These are phyloP conservation scores for Arachis stenosperma DNA, from an alignment of 306 rosid genomes.

Conservation along the genomic window DNA sequence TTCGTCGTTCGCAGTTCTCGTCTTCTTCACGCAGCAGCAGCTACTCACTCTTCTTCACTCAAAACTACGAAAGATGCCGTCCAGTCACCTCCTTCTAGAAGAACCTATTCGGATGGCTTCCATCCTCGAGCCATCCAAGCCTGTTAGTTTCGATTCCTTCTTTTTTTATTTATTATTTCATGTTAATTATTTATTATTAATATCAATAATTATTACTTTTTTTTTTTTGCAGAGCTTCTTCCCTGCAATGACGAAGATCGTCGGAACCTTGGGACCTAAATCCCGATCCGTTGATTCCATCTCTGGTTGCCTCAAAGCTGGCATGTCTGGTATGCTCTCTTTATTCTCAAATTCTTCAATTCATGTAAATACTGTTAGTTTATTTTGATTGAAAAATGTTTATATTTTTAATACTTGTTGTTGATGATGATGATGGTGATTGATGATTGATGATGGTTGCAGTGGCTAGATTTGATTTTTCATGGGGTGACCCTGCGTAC, in stretches of 20 bases:
- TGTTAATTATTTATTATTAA: not conserved
- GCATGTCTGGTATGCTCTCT: slow-evolving; percentile 81
- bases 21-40: slow-evolving; percentile 21
- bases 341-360: not conserved
- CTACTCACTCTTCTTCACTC: not conserved
- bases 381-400: not conserved
- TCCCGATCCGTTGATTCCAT: slow-evolving; percentile 81
- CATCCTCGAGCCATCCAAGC: slow-evolving; percentile 87
- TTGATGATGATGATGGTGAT: not conserved
- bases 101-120: slow-evolving; percentile 97
- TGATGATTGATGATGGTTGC: not conserved
- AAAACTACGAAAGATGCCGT: slow-evolving; percentile 69
- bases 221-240: not conserved
- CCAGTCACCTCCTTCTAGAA: slow-evolving; percentile 87
- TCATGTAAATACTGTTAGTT: not conserved
- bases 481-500: slow-evolving; percentile 77
- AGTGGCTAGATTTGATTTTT: slow-evolving; percentile 98
- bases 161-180: not conserved
- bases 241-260: slow-evolving; percentile 59
- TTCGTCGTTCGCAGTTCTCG: not conserved
- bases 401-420: not conserved
- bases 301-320: slow-evolving; percentile 85
- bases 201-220: not conserved
- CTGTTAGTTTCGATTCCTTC: slow-evolving; percentile 51
- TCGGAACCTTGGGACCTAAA: slow-evolving; percentile 92